These are phyloP conservation scores for Chytridium lagenaria DNA, from an alignment of 371 early-diverging fungal genomes.

Conservation along the genomic window DNA sequence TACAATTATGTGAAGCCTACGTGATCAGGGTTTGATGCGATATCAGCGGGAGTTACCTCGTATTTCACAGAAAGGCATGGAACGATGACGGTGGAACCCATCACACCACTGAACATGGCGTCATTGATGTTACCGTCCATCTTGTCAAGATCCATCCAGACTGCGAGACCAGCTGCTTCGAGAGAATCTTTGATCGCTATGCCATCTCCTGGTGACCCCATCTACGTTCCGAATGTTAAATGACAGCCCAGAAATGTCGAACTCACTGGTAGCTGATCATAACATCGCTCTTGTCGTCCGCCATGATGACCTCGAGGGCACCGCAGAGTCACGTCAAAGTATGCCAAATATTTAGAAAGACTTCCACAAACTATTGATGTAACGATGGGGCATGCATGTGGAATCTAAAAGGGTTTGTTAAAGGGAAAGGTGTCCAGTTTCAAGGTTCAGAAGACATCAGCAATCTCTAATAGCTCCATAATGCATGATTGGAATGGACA, in stretches of 20 bases:
- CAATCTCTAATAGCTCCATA: too few species aligned
- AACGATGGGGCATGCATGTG: too few species aligned
- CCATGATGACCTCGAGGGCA: not conserved
- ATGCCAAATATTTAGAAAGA: not conserved
- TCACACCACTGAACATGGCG: slow-evolving; percentile 15
- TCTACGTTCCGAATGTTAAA: not conserved
- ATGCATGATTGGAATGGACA: too few species aligned
- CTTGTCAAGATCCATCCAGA: slow-evolving; percentile 21
- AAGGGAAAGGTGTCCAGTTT: too few species aligned
- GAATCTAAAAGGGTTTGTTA: too few species aligned
- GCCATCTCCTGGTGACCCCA: slow-evolving; percentile 10
- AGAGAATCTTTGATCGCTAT: slow-evolving; percentile 8
- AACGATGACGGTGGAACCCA: slow-evolving; percentile 19
- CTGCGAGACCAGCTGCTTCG: slow-evolving; percentile 1
- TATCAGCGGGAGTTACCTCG: slow-evolving; percentile 15
- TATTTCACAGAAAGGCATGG: slow-evolving; percentile 23
- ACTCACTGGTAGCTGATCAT: slow-evolving; percentile 20
- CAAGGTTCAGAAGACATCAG: too few species aligned
- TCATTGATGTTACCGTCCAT: slow-evolving; percentile 27
- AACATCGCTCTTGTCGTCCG: not conserved
- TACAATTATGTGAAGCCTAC: slow-evolving; percentile 33
- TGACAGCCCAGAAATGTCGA: not conserved
- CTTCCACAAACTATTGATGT: too few species aligned
- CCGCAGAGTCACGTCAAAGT: not conserved
- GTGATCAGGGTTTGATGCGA: not conserved